Percentiles rank a stretch among this genome's conserved stretches.
These are phyloP conservation scores for Hypomyces rosellus DNA, from an alignment of 2,329 filamentous ascomycete species.

Conservation along the genomic window DNA sequence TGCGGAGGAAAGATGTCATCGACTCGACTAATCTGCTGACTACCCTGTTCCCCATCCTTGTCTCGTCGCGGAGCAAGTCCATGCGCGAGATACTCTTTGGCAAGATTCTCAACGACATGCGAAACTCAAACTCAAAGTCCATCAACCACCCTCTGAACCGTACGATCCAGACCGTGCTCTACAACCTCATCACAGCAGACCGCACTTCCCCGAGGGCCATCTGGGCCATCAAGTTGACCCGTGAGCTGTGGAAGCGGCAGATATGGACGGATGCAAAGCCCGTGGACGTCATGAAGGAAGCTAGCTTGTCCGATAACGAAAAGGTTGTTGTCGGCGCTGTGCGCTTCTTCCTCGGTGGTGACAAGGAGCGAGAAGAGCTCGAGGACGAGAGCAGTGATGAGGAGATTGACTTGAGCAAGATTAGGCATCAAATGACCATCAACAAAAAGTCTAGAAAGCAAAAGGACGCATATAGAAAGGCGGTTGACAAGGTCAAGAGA, in stretches of 20 bases:
- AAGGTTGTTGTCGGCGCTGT: constrained; percentile 86
- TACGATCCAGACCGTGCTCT: constrained; percentile 87
- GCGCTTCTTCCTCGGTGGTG: constrained; percentile 90
- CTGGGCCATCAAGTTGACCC: constrained; percentile 92
- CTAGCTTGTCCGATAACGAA: constrained; percentile 79
- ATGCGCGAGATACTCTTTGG: constrained; percentile 75
- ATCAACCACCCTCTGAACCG: constrained; percentile 91
- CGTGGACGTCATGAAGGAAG: constrained; percentile 98
- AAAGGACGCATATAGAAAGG: constrained; percentile 69
- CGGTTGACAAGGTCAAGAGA: constrained; percentile 73
- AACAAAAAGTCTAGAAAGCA: constrained; percentile 97
- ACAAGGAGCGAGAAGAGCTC: constrained; percentile 89
- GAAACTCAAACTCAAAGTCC: constrained; percentile 77
- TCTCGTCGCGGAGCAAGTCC: constrained; percentile 86
- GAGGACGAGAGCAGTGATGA: constrained; percentile 87
- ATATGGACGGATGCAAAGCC: constrained; percentile 93
- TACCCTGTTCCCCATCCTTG: constrained; percentile 88
- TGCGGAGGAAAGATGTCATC: constrained; percentile 87
- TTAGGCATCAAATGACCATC: constrained; percentile 81
- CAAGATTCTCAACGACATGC: constrained; percentile 87
- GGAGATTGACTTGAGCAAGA: constrained; percentile 67
- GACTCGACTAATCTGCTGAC: constrained; percentile 79
- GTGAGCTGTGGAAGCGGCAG: constrained; percentile 93
- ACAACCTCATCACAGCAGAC: constrained; percentile 84
- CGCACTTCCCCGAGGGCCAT: constrained; percentile 77